Base-by-base conservation (phyloP, 306 rosid species). In the Vigna reflexopilosa region DNA sequence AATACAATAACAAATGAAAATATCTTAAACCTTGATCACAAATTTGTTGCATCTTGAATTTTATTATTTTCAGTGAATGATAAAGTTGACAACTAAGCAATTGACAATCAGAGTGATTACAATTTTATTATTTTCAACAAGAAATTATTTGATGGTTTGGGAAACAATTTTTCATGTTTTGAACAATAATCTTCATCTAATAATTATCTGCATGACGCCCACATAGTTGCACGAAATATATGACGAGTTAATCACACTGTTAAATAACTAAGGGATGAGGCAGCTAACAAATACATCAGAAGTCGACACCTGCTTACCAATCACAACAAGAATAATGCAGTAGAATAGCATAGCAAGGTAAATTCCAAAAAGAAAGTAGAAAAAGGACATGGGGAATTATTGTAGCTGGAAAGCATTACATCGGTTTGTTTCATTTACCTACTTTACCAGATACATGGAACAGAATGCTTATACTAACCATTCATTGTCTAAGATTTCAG, bases 241-340 rank as follows among this genome's bases (percentile, higher is more conserved):
- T 57, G 76, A 57, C 55, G 19, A 80, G 49, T 66, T 73, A 72
- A 55, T 55, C 54, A 55, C 52, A 80, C 30, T 80, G 52, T 47
- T 2, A 15, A 77, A 77, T n/a, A 77, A 22, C 28, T 62, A 82
- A 51, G 72, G 64, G 63, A 54, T 34, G 69, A 72, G 48, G 62
- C 49, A 65, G 79, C 69, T 26, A 80, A 48, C 69, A 80, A 64
- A 5, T 73, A 73, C 55, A 45, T 54, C 52, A 80, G 69, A 80
- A 42, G 63, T 69, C 42, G 54, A 65, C 1, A 7, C 54, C 45
- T 52, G 70, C 54, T 65, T 66, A 75, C 58, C 79, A 66, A 80
- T n/a, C 76, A 80, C 48, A 42, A 80, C 26, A 67, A 71, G 72
- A 56, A 62, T 36, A 38, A 49, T 55, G 65, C 59, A 24, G 63